Conservation (phyloP, 2,329 filamentous ascomycete genomes). For the Emmonsiellopsis sp. region DNA sequence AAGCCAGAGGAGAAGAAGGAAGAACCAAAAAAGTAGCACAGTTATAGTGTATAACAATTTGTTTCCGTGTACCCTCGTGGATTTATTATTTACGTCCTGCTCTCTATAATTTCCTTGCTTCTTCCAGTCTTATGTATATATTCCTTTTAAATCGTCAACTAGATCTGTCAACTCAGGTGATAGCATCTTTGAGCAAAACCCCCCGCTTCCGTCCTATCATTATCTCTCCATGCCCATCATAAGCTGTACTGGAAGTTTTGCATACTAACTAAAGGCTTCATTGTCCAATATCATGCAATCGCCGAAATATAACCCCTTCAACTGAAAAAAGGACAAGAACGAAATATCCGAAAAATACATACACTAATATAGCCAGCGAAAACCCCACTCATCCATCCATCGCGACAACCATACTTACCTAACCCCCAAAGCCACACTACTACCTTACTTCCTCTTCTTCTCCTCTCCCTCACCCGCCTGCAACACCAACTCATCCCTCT, state of each 20-base stretch:
- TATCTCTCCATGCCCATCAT: background rate
- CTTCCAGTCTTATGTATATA: conserved; percentile 1
- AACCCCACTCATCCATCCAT: background rate
- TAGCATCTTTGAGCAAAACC: too few relatives aligned
- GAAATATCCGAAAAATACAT: too few relatives aligned
- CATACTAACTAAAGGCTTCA: too few relatives aligned
- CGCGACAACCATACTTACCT: background rate
- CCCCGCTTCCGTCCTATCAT: background rate
- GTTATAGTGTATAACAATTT: conserved; percentile 9
- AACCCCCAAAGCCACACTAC: background rate
- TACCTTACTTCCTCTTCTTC: conserved; percentile 18
- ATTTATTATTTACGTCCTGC: background rate
- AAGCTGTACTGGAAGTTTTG: background rate
- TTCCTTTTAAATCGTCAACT: background rate
- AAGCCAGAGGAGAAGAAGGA: conserved; percentile 90
- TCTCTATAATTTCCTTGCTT: background rate
- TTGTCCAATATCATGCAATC: too few relatives aligned
- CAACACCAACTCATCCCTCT: conserved; percentile 38
- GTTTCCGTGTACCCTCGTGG: background rate
- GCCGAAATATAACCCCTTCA: too few relatives aligned
- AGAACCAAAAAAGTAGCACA: conserved; percentile 76
- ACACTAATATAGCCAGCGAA: background rate
- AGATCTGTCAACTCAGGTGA: background rate
- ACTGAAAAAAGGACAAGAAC: background rate
- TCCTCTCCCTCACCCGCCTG: conserved; percentile 22